Evolutionary conservation across 1,284 basidiomycete species (phyloP).

Genomic region (Moesziomyces sp.): DNA sequence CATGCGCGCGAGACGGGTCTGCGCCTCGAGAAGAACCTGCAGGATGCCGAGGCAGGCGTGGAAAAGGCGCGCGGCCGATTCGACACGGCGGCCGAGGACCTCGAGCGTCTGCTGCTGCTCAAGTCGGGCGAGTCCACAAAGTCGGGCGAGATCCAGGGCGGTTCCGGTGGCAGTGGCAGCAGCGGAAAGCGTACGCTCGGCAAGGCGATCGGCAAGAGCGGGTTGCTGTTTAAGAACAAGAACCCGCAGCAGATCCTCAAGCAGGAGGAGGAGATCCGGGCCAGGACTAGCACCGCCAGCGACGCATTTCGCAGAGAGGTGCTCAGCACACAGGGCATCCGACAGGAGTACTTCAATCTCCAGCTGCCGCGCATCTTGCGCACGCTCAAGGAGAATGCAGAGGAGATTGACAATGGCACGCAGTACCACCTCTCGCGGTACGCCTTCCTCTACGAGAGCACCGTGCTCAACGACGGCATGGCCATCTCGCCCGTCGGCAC

Average conservation of each 20-base stretch:
- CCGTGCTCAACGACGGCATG: slow-evolving; percentile 86
- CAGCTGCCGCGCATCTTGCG: slow-evolving; percentile 92
- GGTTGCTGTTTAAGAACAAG: slow-evolving; percentile 84
- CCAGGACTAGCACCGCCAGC: slow-evolving; percentile 83
- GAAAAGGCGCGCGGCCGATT: slow-evolving; percentile 90
- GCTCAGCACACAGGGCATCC: slow-evolving; percentile 85
- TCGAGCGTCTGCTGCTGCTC: slow-evolving; percentile 90
- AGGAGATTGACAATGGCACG: slow-evolving; percentile 94
- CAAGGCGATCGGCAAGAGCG: slow-evolving; percentile 88
- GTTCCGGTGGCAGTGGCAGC: slow-evolving; percentile 71
- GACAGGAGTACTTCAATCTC: slow-evolving; percentile 95
- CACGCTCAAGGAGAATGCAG: slow-evolving; percentile 91
- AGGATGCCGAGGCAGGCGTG: slow-evolving; percentile 86
- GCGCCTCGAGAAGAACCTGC: slow-evolving; percentile 85
- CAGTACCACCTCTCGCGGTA: slow-evolving; percentile 97
- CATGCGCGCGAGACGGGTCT: slow-evolving; percentile 71
- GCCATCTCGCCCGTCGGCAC: slow-evolving; percentile 79
- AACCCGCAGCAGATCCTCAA: slow-evolving; percentile 91
- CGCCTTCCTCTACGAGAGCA: slow-evolving; percentile 91
- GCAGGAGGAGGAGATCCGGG: slow-evolving; percentile 92
- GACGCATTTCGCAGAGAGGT: slow-evolving; percentile 92
- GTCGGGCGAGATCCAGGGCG: slow-evolving; percentile 54
- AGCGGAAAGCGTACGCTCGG: slow-evolving; percentile 67
- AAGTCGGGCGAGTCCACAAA: slow-evolving; percentile 83
- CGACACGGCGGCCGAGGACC: slow-evolving; percentile 89